Base-by-base conservation (phyloP, 1,284 basidiomycete genomes). In the Pseudozyma hubeiensis region DNA sequence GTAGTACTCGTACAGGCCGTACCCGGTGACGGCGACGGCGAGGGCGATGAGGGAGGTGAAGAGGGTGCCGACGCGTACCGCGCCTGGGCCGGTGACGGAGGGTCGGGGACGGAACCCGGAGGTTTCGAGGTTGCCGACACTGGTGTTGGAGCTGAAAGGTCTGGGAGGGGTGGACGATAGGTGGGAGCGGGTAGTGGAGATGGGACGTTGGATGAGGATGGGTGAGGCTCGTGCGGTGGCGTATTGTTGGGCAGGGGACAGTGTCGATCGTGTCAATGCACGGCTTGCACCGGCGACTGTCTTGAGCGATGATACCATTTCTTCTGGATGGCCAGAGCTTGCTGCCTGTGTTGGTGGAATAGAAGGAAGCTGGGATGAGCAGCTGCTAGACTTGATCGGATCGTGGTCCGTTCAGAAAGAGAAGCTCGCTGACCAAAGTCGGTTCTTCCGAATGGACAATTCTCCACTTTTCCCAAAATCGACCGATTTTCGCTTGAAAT, bases 1-100 rank as follows among this genome's bases (percentile, higher is more conserved):
- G 61, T 81, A 83, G 63, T 79, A 85, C 45, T 81, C 73, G 55
- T 80, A 84, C 39, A 84, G 60, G 10, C 84, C 84, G 29, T 80
- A 79, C 8, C 64, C 62, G 5, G 84, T 85, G 5, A 79, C 69
- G 6, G 64, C 78, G 16, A 85, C 45, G 7, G 79, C 84, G 8
- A 83, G 62, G 1, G 77, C 64, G 17, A 76, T 70, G 29, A 84
- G 73, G 24, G 57, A 59, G 46, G 59, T 59, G 55, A 74, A 75
- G 30, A 75, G 57, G 0, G 73, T 75, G 6, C 73, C 73, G 14
- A 75, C 68, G 3, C 73, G 64, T 5, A 67, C 47, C 13, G 56
- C 50, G 6, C 48, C 52, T 2, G 73, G 57, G 5, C 60, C 64
- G 11, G 63, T 48, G 33, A 51, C 16, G 4, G 57, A 45, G n/a